Evolutionary conservation across 306 rosid genomes (phyloP).

Genomic region (Cicer yamashitae): DNA sequence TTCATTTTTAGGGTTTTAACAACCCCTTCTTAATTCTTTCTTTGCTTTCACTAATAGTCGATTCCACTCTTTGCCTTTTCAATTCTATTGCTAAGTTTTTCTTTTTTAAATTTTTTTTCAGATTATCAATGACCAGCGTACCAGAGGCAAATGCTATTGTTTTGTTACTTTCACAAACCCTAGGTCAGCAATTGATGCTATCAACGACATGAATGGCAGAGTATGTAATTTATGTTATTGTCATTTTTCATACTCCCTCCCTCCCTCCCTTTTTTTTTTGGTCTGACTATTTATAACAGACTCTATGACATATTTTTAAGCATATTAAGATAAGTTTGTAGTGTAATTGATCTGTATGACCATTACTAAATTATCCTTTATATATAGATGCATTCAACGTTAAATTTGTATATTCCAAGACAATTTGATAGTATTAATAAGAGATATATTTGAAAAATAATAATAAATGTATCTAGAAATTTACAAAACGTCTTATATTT

Average conservation of each 20-base stretch:
- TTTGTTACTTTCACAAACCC: constrained; percentile 91
- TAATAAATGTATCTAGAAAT: too few relatives aligned
- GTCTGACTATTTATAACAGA: too few relatives aligned
- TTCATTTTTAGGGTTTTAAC: constrained; percentile 36
- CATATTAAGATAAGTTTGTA: too few relatives aligned
- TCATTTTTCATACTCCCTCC: not conserved
- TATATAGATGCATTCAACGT: too few relatives aligned
- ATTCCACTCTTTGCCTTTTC: constrained; percentile 14
- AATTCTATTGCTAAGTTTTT: constrained; percentile 7
- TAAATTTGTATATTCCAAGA: too few relatives aligned
- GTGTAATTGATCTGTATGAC: not conserved
- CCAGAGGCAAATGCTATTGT: constrained; percentile 88
- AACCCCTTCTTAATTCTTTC: not conserved
- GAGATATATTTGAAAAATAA: too few relatives aligned
- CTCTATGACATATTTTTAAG: too few relatives aligned
- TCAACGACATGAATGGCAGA: constrained; percentile 90
- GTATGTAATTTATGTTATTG: constrained; percentile 54
- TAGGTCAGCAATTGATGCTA: constrained; percentile 86
- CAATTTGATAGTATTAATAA: too few relatives aligned
- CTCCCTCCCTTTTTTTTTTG: too few relatives aligned
- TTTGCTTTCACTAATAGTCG: constrained; percentile 3
- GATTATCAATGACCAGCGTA: constrained; percentile 82
- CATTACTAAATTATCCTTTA: too few relatives aligned
- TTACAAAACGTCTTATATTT: too few relatives aligned
- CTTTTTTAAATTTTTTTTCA: constrained; percentile 48